A percentile compares a stretch with the other conserved stretches of the same genome.
Evolutionary conservation across 1,284 basidiomycete genomes (phyloP).

Genomic region (Phellinidium pouzarii): DNA sequence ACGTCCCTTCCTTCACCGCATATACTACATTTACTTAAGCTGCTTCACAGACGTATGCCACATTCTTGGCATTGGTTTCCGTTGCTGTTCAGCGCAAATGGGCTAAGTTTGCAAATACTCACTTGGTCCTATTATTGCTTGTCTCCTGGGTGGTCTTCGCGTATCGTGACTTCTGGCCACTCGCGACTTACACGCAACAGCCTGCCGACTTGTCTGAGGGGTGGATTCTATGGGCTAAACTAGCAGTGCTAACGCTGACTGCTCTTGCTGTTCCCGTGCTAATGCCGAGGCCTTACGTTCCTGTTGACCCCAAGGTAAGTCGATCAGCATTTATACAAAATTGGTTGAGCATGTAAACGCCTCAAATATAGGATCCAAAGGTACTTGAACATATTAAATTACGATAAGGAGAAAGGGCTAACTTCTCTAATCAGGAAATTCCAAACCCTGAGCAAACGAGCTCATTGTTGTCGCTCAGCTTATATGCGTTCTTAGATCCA

Average conservation of each 20-base stretch:
- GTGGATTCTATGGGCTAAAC: constrained; percentile 32
- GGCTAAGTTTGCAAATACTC: constrained; percentile 28
- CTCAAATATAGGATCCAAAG: background rate
- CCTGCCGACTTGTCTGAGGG: constrained; percentile 33
- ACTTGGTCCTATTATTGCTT: constrained; percentile 33
- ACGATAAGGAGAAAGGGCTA: constrained; percentile 30
- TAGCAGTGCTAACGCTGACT: constrained; percentile 29
- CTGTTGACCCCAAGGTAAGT: constrained; percentile 33
- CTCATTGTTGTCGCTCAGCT: constrained; percentile 45
- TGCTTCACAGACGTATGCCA: constrained; percentile 23
- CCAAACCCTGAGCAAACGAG: constrained; percentile 65
- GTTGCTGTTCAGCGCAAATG: constrained; percentile 26
- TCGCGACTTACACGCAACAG: constrained; percentile 39
- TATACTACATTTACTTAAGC: background rate
- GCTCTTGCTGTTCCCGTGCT: constrained; percentile 34
- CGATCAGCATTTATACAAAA: background rate
- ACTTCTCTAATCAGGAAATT: constrained; percentile 31
- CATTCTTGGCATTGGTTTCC: constrained; percentile 29
- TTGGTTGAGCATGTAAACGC: background rate
- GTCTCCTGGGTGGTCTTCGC: constrained; percentile 38
- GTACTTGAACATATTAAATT: constrained; percentile 29
- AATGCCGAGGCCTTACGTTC: constrained; percentile 37
- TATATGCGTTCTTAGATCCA: constrained; percentile 54
- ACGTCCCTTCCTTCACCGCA: constrained; percentile 4
- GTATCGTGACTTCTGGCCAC: constrained; percentile 61